phyloP scores from a whole-genome alignment of 1,284 basidiomycete species.

The Trichosporon ovoides region DNA sequence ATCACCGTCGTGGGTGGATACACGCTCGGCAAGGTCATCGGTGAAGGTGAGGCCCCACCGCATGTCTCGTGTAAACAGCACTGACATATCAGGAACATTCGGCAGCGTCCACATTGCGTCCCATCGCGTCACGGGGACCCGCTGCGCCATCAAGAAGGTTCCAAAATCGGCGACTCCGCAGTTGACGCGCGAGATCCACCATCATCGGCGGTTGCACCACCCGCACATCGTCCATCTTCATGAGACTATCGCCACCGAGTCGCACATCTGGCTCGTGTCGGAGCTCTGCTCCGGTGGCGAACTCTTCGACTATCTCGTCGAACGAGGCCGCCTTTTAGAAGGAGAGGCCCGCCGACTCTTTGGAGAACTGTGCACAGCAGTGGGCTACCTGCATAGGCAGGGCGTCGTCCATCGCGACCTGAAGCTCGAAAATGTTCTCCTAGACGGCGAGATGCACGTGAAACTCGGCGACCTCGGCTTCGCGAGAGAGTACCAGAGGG shows the following conservation, averaged over 20 bases:
- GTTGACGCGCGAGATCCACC: slow-evolving; percentile 94
- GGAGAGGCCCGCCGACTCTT: slow-evolving; percentile 79
- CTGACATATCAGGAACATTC: slow-evolving; percentile 62
- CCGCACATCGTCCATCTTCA: slow-evolving; percentile 91
- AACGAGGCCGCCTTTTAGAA: slow-evolving; percentile 80
- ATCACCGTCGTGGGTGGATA: slow-evolving; percentile 92
- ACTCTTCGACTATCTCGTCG: slow-evolving; percentile 93
- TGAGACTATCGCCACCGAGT: slow-evolving; percentile 95
- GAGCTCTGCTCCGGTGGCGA: slow-evolving; percentile 96
- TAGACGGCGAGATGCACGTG: slow-evolving; percentile 79
- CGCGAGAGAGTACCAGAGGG: slow-evolving; percentile 84
- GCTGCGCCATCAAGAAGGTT: slow-evolving; percentile 96
- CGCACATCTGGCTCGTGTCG: slow-evolving; percentile 91
- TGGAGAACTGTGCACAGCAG: slow-evolving; percentile 92
- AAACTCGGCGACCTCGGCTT: slow-evolving; percentile 97
- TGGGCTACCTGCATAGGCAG: slow-evolving; percentile 78
- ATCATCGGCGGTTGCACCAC: slow-evolving; percentile 93
- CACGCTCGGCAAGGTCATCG: slow-evolving; percentile 89
- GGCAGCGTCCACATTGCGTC: slow-evolving; percentile 90
- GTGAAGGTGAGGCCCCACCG: slow-evolving; percentile 69
- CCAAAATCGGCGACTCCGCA: slow-evolving; percentile 84
- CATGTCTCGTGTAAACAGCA: background rate
- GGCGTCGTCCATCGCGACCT: slow-evolving; percentile 93
- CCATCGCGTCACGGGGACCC: slow-evolving; percentile 78
- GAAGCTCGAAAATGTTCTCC: slow-evolving; percentile 89